Base-by-base conservation (phyloP, 2,329 filamentous ascomycete species). In the Xylaria sp. region DNA sequence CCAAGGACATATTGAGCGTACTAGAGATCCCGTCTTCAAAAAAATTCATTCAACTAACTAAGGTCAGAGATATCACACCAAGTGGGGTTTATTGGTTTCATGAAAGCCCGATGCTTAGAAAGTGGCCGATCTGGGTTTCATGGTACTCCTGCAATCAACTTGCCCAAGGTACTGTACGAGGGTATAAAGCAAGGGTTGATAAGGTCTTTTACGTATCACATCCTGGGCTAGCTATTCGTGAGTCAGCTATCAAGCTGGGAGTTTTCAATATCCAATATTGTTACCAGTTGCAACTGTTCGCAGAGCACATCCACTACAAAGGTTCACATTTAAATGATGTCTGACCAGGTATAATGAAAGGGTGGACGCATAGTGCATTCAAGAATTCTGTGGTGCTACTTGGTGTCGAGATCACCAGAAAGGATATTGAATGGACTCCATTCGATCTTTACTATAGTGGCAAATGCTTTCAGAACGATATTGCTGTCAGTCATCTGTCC, bases 311-410 rank as follows among this genome's bases (percentile, higher is more conserved):
- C 9, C 26, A 28, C 13, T 36, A 17, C n/a, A 51, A 28, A 28
- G 44, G 56, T 26, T 13, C 20, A 53, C 20, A 51, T 5, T 38
- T 38, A 10, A 17, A 36, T 26, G 6, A 23, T 17, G 10, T 46
- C 6, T 17, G n/a, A 10, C 31, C 40, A 13, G 61, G 53, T n/a
- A 36, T 26, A 40, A 56, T 65, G 31, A 51, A 44, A 54, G 63
- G 56, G 20, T 65, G 54, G 63, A 65, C 28, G 33, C 38, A 59
- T n/a, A 65, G 63, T 33, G 42, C 28, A 33, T 65, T 65, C 15
- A 26, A 42, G 33, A 38, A 49, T 26, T 33, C 60, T 9, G 38
- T 36, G 2, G 63, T 65, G 10, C 54, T 65, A 17, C 26, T 59
- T 23, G 42, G 63, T n/a, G 53, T 65, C 20, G 53, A 65, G 26